Conservation (phyloP, 2,329 filamentous ascomycete genomes). For the Pezicula radicicola region DNA sequence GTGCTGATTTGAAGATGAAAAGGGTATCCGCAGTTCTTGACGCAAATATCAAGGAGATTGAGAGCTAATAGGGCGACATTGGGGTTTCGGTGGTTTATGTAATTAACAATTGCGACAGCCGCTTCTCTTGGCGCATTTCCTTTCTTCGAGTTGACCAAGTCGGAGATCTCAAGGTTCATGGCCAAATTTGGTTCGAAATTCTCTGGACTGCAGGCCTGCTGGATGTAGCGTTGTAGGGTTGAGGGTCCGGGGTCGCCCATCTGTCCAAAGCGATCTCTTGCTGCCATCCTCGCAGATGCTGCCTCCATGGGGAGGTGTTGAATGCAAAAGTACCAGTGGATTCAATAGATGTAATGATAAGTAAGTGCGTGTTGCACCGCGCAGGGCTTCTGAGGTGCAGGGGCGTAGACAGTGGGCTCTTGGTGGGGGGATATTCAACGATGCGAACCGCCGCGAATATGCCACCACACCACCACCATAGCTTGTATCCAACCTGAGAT, state of each 20-base stretch:
- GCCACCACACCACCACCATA: neutral
- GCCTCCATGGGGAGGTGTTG: slow-evolving; percentile 71
- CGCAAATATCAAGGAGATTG: slow-evolving; percentile 93
- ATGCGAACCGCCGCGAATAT: neutral
- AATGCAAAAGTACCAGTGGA: neutral
- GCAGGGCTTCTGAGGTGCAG: neutral
- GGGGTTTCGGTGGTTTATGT: slow-evolving; percentile 94
- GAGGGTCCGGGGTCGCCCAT: slow-evolving; percentile 76
- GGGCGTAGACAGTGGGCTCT: neutral
- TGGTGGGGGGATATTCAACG: neutral
- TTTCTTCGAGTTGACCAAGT: slow-evolving; percentile 97
- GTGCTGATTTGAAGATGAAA: slow-evolving; percentile 98
- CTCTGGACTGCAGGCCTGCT: slow-evolving; percentile 92
- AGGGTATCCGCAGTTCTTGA: slow-evolving; percentile 99
- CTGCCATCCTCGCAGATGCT: slow-evolving; percentile 90
- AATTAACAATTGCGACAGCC: slow-evolving; percentile 86
- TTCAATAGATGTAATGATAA: neutral
- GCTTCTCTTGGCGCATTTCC: slow-evolving; percentile 93
- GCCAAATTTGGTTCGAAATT: slow-evolving; percentile 98
- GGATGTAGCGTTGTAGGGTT: slow-evolving; percentile 91
- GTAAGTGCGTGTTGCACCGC: neutral
- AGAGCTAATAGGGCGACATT: slow-evolving; percentile 91
- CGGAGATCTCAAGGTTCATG: slow-evolving; percentile 91
- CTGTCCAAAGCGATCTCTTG: slow-evolving; percentile 88
- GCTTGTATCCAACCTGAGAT: neutral